These are phyloP conservation scores for Polychytrium aggregatum DNA, from an alignment of 192 early-diverging fungal genomes.

Conservation along the genomic window DNA sequence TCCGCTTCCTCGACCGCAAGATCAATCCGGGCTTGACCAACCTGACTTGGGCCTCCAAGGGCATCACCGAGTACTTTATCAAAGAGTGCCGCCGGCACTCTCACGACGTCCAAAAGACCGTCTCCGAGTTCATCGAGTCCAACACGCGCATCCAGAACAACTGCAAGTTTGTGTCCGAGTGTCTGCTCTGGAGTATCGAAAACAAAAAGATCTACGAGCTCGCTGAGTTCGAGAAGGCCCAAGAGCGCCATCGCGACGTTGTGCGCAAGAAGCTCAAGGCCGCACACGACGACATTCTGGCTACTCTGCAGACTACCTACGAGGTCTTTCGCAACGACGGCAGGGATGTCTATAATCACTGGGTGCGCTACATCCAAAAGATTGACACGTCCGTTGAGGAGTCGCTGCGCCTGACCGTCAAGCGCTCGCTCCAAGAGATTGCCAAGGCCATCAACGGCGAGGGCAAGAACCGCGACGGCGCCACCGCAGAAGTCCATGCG, in stretches of 20 bases:
- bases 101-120: constrained; percentile 48
- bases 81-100: constrained; percentile 51
- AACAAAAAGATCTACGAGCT: constrained; percentile 51
- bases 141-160: constrained; percentile 30
- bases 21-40: constrained; percentile 49
- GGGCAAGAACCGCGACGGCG: constrained; percentile 40
- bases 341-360: constrained; percentile 40
- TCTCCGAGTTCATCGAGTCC: constrained; percentile 38
- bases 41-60: constrained; percentile 44
- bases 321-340: constrained; percentile 48
- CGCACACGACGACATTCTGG: constrained; percentile 31
- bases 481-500: constrained; percentile 41
- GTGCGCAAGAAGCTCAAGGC: constrained; percentile 28
- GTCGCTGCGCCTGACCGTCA: constrained; percentile 35
- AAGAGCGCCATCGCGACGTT: constrained; percentile 22
- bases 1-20: constrained; percentile 52
- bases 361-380: constrained; percentile 42
- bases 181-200: constrained; percentile 45
- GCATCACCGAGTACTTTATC: constrained; percentile 54
- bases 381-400: constrained; percentile 46
- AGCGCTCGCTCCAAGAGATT: constrained; percentile 42
- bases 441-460: constrained; percentile 56
- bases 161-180: constrained; percentile 40
- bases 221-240: constrained; percentile 39
- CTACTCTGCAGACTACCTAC: constrained; percentile 27